Conservation (phyloP, 306 rosid species). For the Potentilla sterilis region DNA sequence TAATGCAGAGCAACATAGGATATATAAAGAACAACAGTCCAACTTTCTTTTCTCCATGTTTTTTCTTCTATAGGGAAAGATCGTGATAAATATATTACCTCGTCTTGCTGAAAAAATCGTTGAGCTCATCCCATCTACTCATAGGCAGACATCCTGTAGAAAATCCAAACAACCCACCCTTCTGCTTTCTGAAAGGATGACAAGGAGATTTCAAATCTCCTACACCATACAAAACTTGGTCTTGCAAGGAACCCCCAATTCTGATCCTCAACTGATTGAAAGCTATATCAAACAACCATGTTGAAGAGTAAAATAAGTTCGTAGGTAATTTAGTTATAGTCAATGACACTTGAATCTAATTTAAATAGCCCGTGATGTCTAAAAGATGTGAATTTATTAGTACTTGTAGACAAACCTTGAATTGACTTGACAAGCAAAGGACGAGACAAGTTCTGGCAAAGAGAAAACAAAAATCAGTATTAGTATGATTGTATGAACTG, state of each 20-base stretch:
- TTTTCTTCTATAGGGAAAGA: not conserved
- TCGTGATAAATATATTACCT: constrained; percentile 46
- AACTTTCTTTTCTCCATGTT: not conserved
- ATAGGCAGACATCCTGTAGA: constrained; percentile 85
- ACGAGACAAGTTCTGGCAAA: constrained; percentile 77
- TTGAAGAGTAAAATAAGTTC: constrained; percentile 20
- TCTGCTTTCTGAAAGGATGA: constrained; percentile 69
- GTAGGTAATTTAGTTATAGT: not conserved
- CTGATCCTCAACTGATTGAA: constrained; percentile 86
- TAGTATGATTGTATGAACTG: constrained; percentile 21
- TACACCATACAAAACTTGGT: constrained; percentile 71
- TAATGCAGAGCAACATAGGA: not conserved
- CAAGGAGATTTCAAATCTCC: constrained; percentile 67
- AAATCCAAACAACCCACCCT: constrained; percentile 73
- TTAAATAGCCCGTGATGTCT: not conserved
- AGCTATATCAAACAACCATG: constrained; percentile 59
- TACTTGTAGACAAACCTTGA: constrained; percentile 53
- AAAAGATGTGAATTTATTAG: constrained; percentile 13
- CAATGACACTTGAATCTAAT: not conserved
- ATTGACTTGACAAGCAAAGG: constrained; percentile 76
- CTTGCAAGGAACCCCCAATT: constrained; percentile 95
- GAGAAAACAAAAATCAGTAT: constrained; percentile 32
- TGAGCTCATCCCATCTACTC: constrained; percentile 93
- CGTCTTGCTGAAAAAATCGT: constrained; percentile 65
- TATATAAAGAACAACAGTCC: not conserved